Base-by-base conservation (phyloP, 768 basidiomycete species). In the Austroboletus eburneus region DNA sequence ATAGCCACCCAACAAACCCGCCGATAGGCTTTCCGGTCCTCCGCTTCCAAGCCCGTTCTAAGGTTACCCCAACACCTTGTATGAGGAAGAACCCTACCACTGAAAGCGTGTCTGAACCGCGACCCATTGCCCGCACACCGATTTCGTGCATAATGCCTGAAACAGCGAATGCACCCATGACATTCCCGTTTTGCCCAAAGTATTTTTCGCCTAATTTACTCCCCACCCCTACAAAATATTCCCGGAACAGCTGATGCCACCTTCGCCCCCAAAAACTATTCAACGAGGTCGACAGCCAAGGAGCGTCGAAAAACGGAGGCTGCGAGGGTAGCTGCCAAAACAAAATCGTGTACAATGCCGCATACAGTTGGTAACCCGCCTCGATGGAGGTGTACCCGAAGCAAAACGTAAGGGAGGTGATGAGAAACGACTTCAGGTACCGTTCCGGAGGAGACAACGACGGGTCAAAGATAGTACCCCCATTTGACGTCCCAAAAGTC, bases 171-270 rank as follows among this genome's bases (percentile, higher is more conserved):
- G 73, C 74, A 4, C 81, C 82, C 0, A 85, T 35, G 1, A 84
- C 62, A 4, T 67, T 70, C 3, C 76, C 81, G 1, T 61, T 44
- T 10, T 73, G 72, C 4, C 83, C 82, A 27, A 77, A 61, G 4
- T 81, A 32, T 41, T 59, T 56, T n/a, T 56, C 51, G 17, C 77
- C 52, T 0, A 79, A 79, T 23, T 62, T 64, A 2, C 65, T 65
- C 12, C 81, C 83, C 14, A 78, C 47, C 6, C 60, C 55, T 36
- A 83, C 59, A 53, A 85, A 80, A 20, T 66, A 52, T 34, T 78
- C 70, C 20, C 83, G 73, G 60, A 85, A 78, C 13, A 80, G 52
- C 56, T 85, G 82, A 56, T 87, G 85, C 85, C 85, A 87, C 21
- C 79, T 68, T 48, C 54, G 61, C 0, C 74, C 68, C 85, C 85